Evolutionary conservation across 345 rosid genomes (phyloP).

Genomic region (Eucalyptus pauciflora): DNA sequence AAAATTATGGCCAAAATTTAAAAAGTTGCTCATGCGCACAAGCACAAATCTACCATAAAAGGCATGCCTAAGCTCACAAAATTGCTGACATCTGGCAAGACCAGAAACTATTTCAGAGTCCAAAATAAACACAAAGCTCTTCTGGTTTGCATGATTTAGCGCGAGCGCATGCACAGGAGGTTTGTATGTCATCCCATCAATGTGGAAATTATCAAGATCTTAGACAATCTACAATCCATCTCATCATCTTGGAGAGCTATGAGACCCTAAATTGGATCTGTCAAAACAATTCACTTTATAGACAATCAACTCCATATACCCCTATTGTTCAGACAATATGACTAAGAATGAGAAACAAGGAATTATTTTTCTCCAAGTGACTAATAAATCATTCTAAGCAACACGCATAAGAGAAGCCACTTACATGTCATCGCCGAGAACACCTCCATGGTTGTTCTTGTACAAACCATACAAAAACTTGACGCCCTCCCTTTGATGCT

Average conservation of each 20-base stretch:
- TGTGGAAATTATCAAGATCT: background rate
- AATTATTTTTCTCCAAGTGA: background rate
- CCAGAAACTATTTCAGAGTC: background rate
- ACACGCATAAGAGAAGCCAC: background rate
- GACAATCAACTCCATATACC: background rate
- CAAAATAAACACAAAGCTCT: background rate
- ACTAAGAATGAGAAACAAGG: background rate
- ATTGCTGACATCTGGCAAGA: background rate
- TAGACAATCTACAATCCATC: background rate
- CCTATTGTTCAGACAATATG: background rate
- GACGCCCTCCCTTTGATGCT: slow-evolving; percentile 83
- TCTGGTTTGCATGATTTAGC: background rate
- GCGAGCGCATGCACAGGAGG: accelerated
- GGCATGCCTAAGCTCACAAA: background rate
- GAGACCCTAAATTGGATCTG: background rate
- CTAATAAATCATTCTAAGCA: background rate
- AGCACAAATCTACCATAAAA: background rate
- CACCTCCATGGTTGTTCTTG: slow-evolving; percentile 75
- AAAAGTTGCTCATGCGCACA: background rate
- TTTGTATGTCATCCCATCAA: background rate
- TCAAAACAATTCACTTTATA: background rate
- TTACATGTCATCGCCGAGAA: slow-evolving; percentile 98
- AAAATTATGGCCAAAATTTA: background rate
- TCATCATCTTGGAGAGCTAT: background rate
- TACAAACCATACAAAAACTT: slow-evolving; percentile 61